Conservation (phyloP, 805 yeast species). For the Barnettozyma californica region DNA sequence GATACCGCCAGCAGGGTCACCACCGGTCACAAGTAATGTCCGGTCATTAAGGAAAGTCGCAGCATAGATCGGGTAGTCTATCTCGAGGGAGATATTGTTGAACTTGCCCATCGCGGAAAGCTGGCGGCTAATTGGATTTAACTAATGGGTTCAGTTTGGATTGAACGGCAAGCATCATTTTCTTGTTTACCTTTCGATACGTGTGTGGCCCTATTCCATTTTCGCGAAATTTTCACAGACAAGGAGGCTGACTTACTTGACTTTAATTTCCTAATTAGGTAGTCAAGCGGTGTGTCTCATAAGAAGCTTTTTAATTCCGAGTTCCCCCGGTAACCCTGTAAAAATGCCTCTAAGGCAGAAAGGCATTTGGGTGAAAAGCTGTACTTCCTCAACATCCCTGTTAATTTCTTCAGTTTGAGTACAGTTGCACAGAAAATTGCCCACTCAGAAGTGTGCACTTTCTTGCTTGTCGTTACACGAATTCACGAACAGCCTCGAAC, state of each 20-base stretch:
- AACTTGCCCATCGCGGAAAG: slow-evolving; percentile 18
- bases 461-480: too few relatives aligned
- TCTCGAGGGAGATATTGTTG: slow-evolving; percentile 18
- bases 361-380: too few relatives aligned
- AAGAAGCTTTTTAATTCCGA: not conserved
- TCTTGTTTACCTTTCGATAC: not conserved
- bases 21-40: slow-evolving; percentile 77
- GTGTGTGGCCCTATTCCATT: not conserved
- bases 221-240: not conserved
- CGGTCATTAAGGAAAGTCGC: slow-evolving; percentile 63
- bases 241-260: not conserved
- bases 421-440: too few relatives aligned
- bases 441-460: too few relatives aligned
- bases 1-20: slow-evolving; percentile 42
- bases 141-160: not conserved
- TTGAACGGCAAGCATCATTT: not conserved
- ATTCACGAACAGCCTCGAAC: not conserved
- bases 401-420: too few relatives aligned
- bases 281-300: not conserved
- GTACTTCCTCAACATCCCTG: too few relatives aligned
- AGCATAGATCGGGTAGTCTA: slow-evolving; percentile 77
- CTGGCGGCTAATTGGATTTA: not conserved
- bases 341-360: too few relatives aligned
- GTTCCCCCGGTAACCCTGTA: not conserved
- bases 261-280: not conserved